Conservation (phyloP, 306 rosid species). For the Fragaria vesca region DNA sequence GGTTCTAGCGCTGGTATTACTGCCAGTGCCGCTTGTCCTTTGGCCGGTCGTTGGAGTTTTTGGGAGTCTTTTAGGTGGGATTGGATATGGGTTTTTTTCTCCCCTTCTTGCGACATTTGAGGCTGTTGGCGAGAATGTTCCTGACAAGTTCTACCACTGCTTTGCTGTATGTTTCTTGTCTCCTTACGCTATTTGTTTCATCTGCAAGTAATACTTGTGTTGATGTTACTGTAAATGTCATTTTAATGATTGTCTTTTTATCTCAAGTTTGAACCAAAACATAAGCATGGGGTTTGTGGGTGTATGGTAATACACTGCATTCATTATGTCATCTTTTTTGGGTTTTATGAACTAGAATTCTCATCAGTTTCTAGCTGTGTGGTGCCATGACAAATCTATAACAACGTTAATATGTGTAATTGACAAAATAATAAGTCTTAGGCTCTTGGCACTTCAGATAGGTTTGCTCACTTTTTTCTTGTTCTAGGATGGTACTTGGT, state of each 20-base stretch:
- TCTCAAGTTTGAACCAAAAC: too few relatives aligned
- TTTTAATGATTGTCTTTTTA: not conserved
- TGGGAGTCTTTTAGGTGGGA: conserved; percentile 71
- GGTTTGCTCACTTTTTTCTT: conserved; percentile 1
- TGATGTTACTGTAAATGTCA: not conserved
- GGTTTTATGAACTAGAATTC: not conserved
- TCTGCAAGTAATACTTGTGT: not conserved
- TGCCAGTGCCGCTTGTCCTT: conserved; percentile 63
- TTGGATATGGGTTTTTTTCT: conserved; percentile 71
- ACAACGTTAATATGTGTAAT: not conserved
- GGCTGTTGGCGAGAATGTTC: conserved; percentile 50
- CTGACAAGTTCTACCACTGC: conserved; percentile 57
- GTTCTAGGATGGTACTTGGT: conserved; percentile 67
- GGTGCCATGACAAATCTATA: not conserved
- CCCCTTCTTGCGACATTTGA: conserved; percentile 83
- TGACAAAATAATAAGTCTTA: not conserved
- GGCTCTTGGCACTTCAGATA: not conserved
- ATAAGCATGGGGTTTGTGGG: not conserved
- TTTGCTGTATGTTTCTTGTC: conserved; percentile 48
- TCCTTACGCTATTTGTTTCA: conserved; percentile 14
- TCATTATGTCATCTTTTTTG: not conserved
- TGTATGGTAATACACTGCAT: not conserved
- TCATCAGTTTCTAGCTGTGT: not conserved
- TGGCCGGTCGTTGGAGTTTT: conserved; percentile 57
- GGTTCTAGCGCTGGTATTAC: conserved; percentile 43